phyloP scores from a whole-genome alignment of 1,139 yeast genomes.

The Yamadazyma taylorii region DNA sequence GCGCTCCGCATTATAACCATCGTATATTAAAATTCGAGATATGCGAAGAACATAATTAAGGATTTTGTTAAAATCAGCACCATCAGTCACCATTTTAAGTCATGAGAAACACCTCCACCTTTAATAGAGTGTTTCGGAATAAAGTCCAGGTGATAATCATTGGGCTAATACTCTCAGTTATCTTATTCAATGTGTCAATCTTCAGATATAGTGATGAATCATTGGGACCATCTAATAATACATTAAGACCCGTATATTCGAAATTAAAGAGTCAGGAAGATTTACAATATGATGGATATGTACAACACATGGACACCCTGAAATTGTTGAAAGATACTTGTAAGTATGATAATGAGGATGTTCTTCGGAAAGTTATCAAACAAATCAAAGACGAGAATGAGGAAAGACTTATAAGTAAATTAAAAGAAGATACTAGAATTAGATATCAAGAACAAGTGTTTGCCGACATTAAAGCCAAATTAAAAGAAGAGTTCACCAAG shows the following conservation, averaged over 20 bases:
- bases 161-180: slow-evolving; percentile 6
- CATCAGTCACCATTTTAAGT: no score
- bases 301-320: slow-evolving; percentile 3
- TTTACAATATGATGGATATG: slow-evolving; percentile 4
- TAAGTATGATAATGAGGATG: slow-evolving; percentile 1
- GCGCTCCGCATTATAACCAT: no score
- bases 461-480: slow-evolving; percentile 12
- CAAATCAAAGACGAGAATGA: slow-evolving; percentile 11
- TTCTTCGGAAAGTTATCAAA: slow-evolving; percentile 9
- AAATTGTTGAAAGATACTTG: neutral
- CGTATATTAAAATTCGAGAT: no score
- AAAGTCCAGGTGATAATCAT: no score
- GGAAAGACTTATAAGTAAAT: slow-evolving; percentile 8
- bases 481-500: slow-evolving; percentile 21
- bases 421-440: slow-evolving; percentile 15
- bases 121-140: no score
- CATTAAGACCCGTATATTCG: slow-evolving; percentile 3
- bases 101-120: no score
- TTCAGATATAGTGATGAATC: slow-evolving; percentile 6
- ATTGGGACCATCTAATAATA: neutral
- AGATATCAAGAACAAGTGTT: slow-evolving; percentile 14
- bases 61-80: no score
- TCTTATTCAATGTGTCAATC: slow-evolving; percentile 12
- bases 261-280: slow-evolving; percentile 3
- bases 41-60: no score